A percentile compares a stretch with the other conserved stretches of the same genome.
Evolutionary conservation across 192 early-diverging fungal genomes (phyloP).

Genomic region (Coemansia sp.): DNA sequence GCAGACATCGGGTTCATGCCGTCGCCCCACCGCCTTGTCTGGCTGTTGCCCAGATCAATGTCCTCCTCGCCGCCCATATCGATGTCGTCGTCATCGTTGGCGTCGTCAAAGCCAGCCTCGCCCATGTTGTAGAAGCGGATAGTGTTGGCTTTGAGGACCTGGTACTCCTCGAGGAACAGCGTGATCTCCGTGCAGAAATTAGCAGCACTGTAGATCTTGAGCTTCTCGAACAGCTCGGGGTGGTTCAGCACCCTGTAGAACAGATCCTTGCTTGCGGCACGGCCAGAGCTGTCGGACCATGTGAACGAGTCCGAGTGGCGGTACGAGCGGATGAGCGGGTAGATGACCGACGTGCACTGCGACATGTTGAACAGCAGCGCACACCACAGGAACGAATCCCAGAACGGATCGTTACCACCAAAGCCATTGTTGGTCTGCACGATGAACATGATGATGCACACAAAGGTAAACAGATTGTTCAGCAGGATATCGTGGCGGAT

Average conservation of each 20-base stretch:
- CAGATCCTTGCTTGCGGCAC: slow-evolving; percentile 40
- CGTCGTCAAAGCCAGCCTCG: slow-evolving; percentile 50
- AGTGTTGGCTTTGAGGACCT: slow-evolving; percentile 54
- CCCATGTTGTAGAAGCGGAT: slow-evolving; percentile 57
- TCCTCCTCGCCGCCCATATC: slow-evolving; percentile 3
- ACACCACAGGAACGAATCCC: slow-evolving; percentile 55
- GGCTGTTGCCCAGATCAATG: background rate
- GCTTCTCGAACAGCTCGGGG: slow-evolving; percentile 50
- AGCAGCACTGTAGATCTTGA: slow-evolving; percentile 50
- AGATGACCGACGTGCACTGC: slow-evolving; percentile 50
- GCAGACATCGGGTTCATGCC: background rate
- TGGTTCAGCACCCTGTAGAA: slow-evolving; percentile 55
- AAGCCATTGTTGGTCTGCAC: slow-evolving; percentile 52
- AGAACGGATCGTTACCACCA: slow-evolving; percentile 46
- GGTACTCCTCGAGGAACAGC: slow-evolving; percentile 57
- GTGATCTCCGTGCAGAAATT: slow-evolving; percentile 56
- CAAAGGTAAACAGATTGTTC: slow-evolving; percentile 52
- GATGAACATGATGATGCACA: slow-evolving; percentile 53
- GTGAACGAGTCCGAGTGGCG: slow-evolving; percentile 48
- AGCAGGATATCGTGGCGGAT: slow-evolving; percentile 54
- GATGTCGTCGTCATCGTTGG: slow-evolving; percentile 12
- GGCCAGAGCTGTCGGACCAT: slow-evolving; percentile 40
- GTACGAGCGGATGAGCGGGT: slow-evolving; percentile 51
- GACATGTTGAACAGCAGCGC: slow-evolving; percentile 53
- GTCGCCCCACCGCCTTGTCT: background rate